phyloP scores from a whole-genome alignment of 2,329 filamentous ascomycete genomes.

The Rutstroemia sp. region DNA sequence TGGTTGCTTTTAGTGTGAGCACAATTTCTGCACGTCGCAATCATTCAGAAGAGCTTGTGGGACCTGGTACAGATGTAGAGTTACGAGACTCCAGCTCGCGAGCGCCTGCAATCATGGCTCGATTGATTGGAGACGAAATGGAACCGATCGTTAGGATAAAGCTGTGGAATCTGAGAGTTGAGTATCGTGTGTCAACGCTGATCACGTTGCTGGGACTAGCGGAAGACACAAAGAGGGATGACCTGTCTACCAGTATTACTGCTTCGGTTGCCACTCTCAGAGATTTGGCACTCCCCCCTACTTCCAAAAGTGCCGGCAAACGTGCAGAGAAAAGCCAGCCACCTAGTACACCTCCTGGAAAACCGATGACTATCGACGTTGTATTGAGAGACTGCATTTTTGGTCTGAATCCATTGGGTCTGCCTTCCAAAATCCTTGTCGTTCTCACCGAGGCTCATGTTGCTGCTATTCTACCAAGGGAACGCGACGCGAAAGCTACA shows the following conservation, averaged over 20 bases:
- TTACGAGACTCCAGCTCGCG: constrained; percentile 22
- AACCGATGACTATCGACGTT: constrained; percentile 64
- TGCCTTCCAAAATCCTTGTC: constrained; percentile 68
- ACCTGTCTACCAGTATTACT: constrained; percentile 68
- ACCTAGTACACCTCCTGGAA: constrained; percentile 29
- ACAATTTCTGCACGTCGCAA: constrained; percentile 57
- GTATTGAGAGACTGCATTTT: constrained; percentile 73
- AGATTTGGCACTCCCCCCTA: constrained; percentile 48
- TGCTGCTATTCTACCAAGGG: constrained; percentile 57
- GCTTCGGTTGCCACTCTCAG: constrained; percentile 73
- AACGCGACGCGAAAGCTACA: constrained; percentile 54
- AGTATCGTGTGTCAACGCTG: constrained; percentile 80
- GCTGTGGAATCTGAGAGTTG: constrained; percentile 73
- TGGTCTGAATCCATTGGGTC: constrained; percentile 73
- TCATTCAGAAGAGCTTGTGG: constrained; percentile 62
- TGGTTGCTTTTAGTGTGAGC: constrained; percentile 71
- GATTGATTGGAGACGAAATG: constrained; percentile 89
- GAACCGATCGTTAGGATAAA: constrained; percentile 87
- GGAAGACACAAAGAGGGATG: constrained; percentile 60
- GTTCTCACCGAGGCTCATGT: constrained; percentile 73
- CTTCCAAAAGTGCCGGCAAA: constrained; percentile 10
- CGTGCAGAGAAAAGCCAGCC: background rate
- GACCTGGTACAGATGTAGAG: constrained; percentile 35
- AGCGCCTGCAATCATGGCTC: constrained; percentile 70
- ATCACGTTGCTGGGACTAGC: constrained; percentile 70